These are phyloP conservation scores for Euryodendron excelsum DNA, from an alignment of 148 eudicot species.

Conservation along the genomic window DNA sequence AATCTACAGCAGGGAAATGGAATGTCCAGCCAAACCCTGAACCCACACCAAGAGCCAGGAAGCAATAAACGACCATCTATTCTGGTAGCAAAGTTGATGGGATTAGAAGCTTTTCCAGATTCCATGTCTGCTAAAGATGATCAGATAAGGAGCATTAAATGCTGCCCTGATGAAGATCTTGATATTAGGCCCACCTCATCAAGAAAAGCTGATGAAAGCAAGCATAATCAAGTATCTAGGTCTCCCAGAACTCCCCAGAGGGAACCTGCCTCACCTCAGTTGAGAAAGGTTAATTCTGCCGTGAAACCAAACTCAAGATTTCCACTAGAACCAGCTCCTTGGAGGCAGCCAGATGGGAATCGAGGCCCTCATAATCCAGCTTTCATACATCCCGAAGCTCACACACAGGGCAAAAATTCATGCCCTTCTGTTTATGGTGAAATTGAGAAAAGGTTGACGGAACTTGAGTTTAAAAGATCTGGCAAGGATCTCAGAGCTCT, in stretches of 20 bases:
- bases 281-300: conserved; percentile 14
- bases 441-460: conserved; percentile 64
- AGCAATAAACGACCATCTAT: conserved; percentile 50
- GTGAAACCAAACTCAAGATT: conserved; percentile 27
- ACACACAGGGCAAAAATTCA: conserved; percentile 21
- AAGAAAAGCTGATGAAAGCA: conserved; percentile 36
- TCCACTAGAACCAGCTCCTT: conserved; percentile 47
- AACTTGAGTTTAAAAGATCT: conserved; percentile 63
- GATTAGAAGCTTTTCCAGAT: conserved; percentile 60
- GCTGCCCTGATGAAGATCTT: conserved; percentile 24
- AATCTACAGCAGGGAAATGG: conserved; percentile 22
- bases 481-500: conserved; percentile 91
- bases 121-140: conserved; percentile 18
- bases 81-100: conserved; percentile 84
- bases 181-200: conserved; percentile 37
- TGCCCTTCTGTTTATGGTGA: conserved; percentile 62
- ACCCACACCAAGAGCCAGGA: conserved; percentile 40
- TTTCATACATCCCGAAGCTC: conserved; percentile 21
- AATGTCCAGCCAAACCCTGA: conserved; percentile 13
- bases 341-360: conserved; percentile 41
- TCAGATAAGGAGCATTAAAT: conserved; percentile 23
- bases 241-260: conserved; percentile 38
- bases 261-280: conserved; percentile 31
- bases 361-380: conserved; percentile 20
- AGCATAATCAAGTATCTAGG: conserved; percentile 22